phyloP scores from a whole-genome alignment of 2,329 filamentous ascomycete species.

The Colletotrichum spaethianum region DNA sequence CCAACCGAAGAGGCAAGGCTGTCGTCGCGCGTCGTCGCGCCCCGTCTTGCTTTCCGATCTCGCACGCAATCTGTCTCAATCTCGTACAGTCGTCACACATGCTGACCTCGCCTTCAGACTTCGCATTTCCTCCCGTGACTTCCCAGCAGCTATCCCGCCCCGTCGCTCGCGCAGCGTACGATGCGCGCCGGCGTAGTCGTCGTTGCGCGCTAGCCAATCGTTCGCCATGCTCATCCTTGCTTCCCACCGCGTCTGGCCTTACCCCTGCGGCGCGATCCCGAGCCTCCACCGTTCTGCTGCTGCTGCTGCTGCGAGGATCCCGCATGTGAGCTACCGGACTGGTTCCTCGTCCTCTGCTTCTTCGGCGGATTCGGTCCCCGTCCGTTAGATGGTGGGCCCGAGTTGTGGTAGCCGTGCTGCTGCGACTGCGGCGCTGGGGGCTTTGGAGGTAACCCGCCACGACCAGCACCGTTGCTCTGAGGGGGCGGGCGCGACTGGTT shows the following conservation, averaged over 20 bases:
- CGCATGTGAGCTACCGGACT: slow-evolving; percentile 23
- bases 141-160: background rate
- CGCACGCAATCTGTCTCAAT: slow-evolving; percentile 20
- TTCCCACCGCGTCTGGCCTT: slow-evolving; percentile 40
- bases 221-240: slow-evolving; percentile 27
- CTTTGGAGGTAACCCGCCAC: slow-evolving; percentile 31
- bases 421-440: slow-evolving; percentile 37
- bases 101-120: slow-evolving; percentile 4
- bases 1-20: slow-evolving; percentile 39
- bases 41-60: slow-evolving; percentile 23
- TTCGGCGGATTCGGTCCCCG: slow-evolving; percentile 33
- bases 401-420: slow-evolving; percentile 35
- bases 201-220: slow-evolving; percentile 31
- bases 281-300: slow-evolving; percentile 26
- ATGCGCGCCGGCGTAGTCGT: background rate
- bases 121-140: slow-evolving; percentile 21
- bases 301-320: slow-evolving; percentile 23
- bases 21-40: slow-evolving; percentile 23
- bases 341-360: slow-evolving; percentile 33
- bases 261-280: slow-evolving; percentile 31
- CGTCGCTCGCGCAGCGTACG: slow-evolving; percentile 6
- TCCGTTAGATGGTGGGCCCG: slow-evolving; percentile 32
- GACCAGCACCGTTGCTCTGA: slow-evolving; percentile 19
- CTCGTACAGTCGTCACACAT: slow-evolving; percentile 37
- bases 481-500: slow-evolving; percentile 30